A percentile compares a stretch with the other conserved stretches of the same genome.
These are phyloP conservation scores for Kwoniella dejecticola DNA, from an alignment of 768 basidiomycete species.

Conservation along the genomic window DNA sequence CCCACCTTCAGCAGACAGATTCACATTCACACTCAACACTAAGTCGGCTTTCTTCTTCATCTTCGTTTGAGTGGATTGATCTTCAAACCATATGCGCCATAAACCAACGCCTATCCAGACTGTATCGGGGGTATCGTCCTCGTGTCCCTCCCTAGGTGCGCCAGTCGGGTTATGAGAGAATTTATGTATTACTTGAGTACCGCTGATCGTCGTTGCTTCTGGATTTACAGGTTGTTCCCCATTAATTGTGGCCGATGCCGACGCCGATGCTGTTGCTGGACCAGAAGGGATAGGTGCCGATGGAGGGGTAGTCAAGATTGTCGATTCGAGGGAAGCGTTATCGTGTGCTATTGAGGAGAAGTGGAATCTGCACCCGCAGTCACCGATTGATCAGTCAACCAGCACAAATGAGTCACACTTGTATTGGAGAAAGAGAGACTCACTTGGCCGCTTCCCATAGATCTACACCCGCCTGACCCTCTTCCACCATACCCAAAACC, in stretches of 20 bases:
- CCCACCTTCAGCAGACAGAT: constrained; percentile 55
- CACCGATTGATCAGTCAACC: too few species aligned
- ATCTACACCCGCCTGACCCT: constrained; percentile 58
- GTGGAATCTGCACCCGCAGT: constrained; percentile 73
- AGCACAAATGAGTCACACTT: too few species aligned
- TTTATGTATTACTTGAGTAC: constrained; percentile 73
- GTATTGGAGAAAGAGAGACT: constrained; percentile 28
- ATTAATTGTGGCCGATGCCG: too few species aligned
- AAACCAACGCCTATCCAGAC: constrained; percentile 78
- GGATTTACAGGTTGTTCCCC: constrained; percentile 57
- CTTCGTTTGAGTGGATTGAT: constrained; percentile 8
- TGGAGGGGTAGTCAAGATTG: constrained; percentile 59
- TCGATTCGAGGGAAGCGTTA: constrained; percentile 67
- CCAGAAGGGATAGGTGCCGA: constrained; percentile 39
- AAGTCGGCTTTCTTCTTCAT: constrained; percentile 77
- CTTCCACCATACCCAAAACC: constrained; percentile 70
- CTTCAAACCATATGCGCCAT: constrained; percentile 66
- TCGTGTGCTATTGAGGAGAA: constrained; percentile 89
- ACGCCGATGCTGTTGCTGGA: too few species aligned
- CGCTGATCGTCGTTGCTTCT: constrained; percentile 64
- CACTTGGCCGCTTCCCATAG: constrained; percentile 71
- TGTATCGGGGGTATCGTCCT: constrained; percentile 61
- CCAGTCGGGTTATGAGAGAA: constrained; percentile 59
- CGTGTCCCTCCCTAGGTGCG: constrained; percentile 59
- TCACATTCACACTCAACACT: constrained; percentile 81